Percentiles rank a stretch among this genome's conserved stretches.
These are phyloP conservation scores for Moricandia moricandioides DNA, from an alignment of 345 rosid genomes.

Conservation along the genomic window DNA sequence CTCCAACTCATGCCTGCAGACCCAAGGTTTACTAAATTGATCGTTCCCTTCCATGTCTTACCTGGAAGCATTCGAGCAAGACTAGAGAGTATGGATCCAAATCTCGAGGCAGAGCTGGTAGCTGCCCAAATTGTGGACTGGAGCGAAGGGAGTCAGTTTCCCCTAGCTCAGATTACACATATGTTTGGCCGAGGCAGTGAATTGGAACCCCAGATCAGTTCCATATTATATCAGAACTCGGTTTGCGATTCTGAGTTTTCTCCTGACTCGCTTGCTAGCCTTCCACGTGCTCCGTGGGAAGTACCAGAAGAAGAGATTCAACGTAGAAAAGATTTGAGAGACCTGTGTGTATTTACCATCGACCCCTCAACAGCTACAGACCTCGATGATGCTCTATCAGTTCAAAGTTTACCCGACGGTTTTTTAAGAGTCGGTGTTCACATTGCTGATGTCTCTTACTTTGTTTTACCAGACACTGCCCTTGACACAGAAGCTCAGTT, in stretches of 20 bases:
- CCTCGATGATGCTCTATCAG: constrained; percentile 90
- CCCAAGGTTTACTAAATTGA: constrained; percentile 70
- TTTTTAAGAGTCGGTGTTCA: constrained; percentile 81
- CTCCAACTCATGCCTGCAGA: constrained; percentile 62
- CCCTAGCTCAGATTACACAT: constrained; percentile 51
- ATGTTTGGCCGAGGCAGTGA: constrained; percentile 73
- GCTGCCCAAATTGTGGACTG: constrained; percentile 68
- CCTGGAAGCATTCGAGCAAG: constrained; percentile 66
- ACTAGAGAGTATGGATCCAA: constrained; percentile 56
- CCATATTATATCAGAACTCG: constrained; percentile 70
- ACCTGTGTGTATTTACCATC: constrained; percentile 66
- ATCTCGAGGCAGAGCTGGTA: constrained; percentile 69
- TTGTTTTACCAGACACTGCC: constrained; percentile 74
- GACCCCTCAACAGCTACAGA: constrained; percentile 77
- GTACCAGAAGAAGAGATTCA: constrained; percentile 59
- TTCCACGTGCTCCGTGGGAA: constrained; percentile 73
- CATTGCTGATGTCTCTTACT: constrained; percentile 82
- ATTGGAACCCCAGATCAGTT: constrained; percentile 60
- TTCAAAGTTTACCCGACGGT: constrained; percentile 58
- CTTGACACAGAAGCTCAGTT: constrained; percentile 72
- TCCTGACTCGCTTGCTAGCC: constrained; percentile 52
- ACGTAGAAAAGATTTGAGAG: constrained; percentile 67
- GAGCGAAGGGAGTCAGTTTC: constrained; percentile 63
- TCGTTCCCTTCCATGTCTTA: constrained; percentile 48
- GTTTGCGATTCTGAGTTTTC: constrained; percentile 63